Evolutionary conservation across 2,329 filamentous ascomycete species (phyloP).

Genomic region (Cadophora malorum): DNA sequence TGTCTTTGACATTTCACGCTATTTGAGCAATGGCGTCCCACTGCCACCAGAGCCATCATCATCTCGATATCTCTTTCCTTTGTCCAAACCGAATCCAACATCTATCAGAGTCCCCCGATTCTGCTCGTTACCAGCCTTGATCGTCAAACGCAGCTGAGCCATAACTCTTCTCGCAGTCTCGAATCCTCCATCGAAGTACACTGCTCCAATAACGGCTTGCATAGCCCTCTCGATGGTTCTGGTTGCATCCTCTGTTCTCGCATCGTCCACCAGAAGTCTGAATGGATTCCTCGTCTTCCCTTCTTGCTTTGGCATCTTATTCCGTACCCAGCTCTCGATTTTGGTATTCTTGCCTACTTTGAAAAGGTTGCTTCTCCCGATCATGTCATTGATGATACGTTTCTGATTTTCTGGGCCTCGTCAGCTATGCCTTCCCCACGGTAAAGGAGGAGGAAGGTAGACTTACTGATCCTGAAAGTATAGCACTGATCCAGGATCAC

Average conservation of each 20-base stretch:
- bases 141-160: slow-evolving; percentile 26
- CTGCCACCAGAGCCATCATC: slow-evolving; percentile 1
- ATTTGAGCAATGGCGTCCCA: background rate
- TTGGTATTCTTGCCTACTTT: slow-evolving; percentile 24
- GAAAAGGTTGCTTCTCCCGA: slow-evolving; percentile 23
- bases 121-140: slow-evolving; percentile 21
- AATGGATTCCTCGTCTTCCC: slow-evolving; percentile 24
- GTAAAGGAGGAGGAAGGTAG: background rate
- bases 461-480: slow-evolving; percentile 29
- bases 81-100: background rate
- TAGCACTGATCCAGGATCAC: slow-evolving; percentile 35
- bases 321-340: slow-evolving; percentile 30
- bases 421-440: background rate
- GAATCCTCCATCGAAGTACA: slow-evolving; percentile 38
- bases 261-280: slow-evolving; percentile 30
- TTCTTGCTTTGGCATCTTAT: slow-evolving; percentile 22
- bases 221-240: slow-evolving; percentile 32
- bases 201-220: slow-evolving; percentile 38
- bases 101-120: slow-evolving; percentile 2
- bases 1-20: background rate
- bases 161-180: slow-evolving; percentile 31
- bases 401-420: background rate
- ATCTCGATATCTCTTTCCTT: slow-evolving; percentile 6
- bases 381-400: slow-evolving; percentile 1
- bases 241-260: slow-evolving; percentile 26